Percentiles rank a stretch among this genome's conserved stretches.
phyloP scores from a whole-genome alignment of 371 early-diverging fungal species.

The Synchytrium microbalum region DNA sequence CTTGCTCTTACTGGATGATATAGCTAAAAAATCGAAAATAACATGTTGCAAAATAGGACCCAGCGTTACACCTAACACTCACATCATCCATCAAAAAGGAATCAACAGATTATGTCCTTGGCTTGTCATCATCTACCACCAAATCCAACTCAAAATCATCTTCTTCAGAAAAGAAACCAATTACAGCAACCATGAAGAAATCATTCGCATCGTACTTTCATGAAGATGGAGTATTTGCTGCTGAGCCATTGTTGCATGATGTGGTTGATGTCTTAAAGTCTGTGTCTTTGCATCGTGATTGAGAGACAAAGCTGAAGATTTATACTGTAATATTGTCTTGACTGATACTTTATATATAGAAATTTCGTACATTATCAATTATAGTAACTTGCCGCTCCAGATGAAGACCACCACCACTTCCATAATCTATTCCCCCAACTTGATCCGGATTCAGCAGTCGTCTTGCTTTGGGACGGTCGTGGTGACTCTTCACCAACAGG shows the following conservation, averaged over 20 bases:
- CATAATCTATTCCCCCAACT: too few relatives aligned
- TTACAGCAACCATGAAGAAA: not conserved
- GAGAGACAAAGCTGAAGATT: too few relatives aligned
- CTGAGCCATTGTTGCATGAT: constrained; percentile 13
- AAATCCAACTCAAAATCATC: constrained; percentile 8
- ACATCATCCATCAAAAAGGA: constrained; percentile 13
- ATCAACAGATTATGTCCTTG: constrained; percentile 19
- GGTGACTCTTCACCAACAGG: too few relatives aligned
- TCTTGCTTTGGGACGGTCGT: too few relatives aligned
- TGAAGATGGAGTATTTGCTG: constrained; percentile 25
- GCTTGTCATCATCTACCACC: constrained; percentile 6
- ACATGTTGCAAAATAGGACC: constrained; percentile 11
- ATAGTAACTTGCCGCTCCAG: too few relatives aligned
- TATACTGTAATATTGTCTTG: too few relatives aligned
- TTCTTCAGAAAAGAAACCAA: not conserved
- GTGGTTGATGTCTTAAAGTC: constrained; percentile 5
- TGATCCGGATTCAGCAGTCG: too few relatives aligned
- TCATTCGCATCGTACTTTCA: constrained; percentile 15
- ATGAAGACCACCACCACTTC: too few relatives aligned
- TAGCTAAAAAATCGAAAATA: not conserved
- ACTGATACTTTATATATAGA: too few relatives aligned
- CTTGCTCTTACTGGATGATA: not conserved
- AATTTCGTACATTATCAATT: too few relatives aligned
- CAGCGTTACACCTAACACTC: constrained; percentile 14
- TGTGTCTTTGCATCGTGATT: too few relatives aligned